Percentiles rank a stretch among this genome's conserved stretches.
phyloP scores from a whole-genome alignment of 2,329 filamentous ascomycete species.

The Colletotrichum orchidophilum region DNA sequence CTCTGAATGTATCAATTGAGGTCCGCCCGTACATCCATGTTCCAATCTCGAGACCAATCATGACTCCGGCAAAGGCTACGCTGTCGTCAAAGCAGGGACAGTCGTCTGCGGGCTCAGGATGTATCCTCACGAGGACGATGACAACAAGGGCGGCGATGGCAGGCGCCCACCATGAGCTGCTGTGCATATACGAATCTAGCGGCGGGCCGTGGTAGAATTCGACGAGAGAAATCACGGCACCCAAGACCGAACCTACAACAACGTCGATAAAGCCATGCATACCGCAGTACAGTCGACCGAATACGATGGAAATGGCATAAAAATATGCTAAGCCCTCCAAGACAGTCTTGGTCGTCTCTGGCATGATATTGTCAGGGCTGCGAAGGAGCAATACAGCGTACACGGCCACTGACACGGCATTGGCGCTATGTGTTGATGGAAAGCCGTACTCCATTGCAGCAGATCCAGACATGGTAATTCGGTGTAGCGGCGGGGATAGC shows the following conservation, averaged over 20 bases:
- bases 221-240: constrained; percentile 69
- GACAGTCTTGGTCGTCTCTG: constrained; percentile 64
- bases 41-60: constrained; percentile 84
- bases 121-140: constrained; percentile 82
- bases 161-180: constrained; percentile 71
- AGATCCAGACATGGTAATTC: constrained; percentile 97
- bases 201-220: constrained; percentile 69
- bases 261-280: constrained; percentile 99
- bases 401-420: constrained; percentile 92
- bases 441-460: constrained; percentile 97
- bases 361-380: constrained; percentile 69
- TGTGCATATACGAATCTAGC: constrained; percentile 77
- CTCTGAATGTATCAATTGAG: constrained; percentile 52
- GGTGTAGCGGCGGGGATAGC: constrained; percentile 87
- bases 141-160: constrained; percentile 72
- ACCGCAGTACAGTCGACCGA: constrained; percentile 94
- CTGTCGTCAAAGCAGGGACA: constrained; percentile 98
- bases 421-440: constrained; percentile 95
- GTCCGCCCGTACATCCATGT: constrained; percentile 82
- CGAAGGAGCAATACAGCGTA: constrained; percentile 80
- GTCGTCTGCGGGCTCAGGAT: constrained; percentile 95
- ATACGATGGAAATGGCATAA: constrained; percentile 88
- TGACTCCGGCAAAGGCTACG: constrained; percentile 89
- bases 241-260: constrained; percentile 79
- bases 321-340: constrained; percentile 80